Percentiles rank a stretch among this genome's conserved stretches.
phyloP scores from a whole-genome alignment of 495 filamentous ascomycete genomes.

The Jackrogersella minutella region DNA sequence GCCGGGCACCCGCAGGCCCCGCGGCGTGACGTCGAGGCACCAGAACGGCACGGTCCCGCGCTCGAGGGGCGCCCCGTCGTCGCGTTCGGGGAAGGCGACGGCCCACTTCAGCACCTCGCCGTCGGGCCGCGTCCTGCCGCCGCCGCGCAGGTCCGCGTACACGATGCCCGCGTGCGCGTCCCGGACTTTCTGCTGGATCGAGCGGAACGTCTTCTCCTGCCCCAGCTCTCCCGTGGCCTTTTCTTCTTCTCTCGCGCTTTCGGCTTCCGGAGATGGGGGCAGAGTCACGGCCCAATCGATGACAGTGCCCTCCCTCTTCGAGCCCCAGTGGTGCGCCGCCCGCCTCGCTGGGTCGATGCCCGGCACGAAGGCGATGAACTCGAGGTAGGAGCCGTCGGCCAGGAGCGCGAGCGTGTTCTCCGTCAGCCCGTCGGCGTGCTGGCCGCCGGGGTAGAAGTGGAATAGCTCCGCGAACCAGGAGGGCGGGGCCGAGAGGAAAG shows the following conservation, averaged over 20 bases:
- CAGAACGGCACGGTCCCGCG: slow-evolving; percentile 59
- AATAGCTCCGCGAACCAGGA: slow-evolving; percentile 59
- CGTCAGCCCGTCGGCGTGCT: slow-evolving; percentile 59
- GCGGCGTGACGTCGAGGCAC: slow-evolving; percentile 62
- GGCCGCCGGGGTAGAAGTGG: slow-evolving; percentile 62
- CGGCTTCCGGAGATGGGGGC: background rate
- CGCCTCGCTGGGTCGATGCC: slow-evolving; percentile 49
- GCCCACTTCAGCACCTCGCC: slow-evolving; percentile 59
- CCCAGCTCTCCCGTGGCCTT: slow-evolving; percentile 21
- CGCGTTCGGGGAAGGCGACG: slow-evolving; percentile 56
- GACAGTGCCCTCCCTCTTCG: slow-evolving; percentile 51
- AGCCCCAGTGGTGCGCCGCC: slow-evolving; percentile 60
- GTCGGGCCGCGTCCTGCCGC: slow-evolving; percentile 55
- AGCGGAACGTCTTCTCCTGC: slow-evolving; percentile 39
- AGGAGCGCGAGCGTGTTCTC: slow-evolving; percentile 67
- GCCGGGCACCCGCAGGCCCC: slow-evolving; percentile 55
- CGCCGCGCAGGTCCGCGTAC: slow-evolving; percentile 52
- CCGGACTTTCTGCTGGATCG: slow-evolving; percentile 40
- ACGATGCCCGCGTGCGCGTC: slow-evolving; percentile 42
- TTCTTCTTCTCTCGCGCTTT: background rate
- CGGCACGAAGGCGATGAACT: slow-evolving; percentile 66
- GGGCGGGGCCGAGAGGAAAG: slow-evolving; percentile 50
- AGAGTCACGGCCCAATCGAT: slow-evolving; percentile 65
- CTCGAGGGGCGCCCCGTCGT: slow-evolving; percentile 34
- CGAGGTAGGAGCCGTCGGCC: slow-evolving; percentile 65